These are phyloP conservation scores for Jamesozyma spencerorum DNA, from an alignment of 805 yeast species.

Conservation along the genomic window DNA sequence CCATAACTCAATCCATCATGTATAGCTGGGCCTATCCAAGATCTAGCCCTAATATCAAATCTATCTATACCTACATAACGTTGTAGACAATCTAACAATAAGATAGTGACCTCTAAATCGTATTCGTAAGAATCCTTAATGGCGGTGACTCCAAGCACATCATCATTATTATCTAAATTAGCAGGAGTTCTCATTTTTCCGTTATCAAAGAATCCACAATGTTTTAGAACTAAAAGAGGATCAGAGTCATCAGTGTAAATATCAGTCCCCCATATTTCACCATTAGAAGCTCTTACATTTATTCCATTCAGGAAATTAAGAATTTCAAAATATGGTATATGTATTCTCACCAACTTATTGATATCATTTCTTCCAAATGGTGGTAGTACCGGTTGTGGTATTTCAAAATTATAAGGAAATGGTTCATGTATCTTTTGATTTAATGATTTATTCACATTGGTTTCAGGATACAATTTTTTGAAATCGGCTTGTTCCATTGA, in stretches of 20 bases:
- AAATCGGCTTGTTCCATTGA: conserved; percentile 6
- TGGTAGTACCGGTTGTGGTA: conserved; percentile 25
- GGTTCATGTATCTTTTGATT: background rate
- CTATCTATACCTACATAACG: conserved; percentile 56
- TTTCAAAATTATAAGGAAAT: conserved; percentile 5
- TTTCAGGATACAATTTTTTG: background rate
- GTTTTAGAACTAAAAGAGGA: conserved; percentile 61
- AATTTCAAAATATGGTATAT: conserved; percentile 18
- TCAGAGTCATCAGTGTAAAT: conserved; percentile 93
- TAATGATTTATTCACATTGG: no score
- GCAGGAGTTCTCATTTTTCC: conserved; percentile 33
- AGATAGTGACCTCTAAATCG: conserved; percentile 29
- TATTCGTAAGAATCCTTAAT: conserved; percentile 14
- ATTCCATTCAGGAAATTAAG: conserved; percentile 9
- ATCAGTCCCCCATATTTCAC: conserved; percentile 83
- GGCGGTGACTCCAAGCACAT: conserved; percentile 19
- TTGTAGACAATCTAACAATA: conserved; percentile 61
- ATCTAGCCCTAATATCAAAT: conserved; percentile 63
- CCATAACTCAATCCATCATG: conserved; percentile 79
- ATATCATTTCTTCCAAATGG: conserved; percentile 12
- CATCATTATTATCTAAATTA: conserved; percentile 27
- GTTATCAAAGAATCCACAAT: conserved; percentile 51
- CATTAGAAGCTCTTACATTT: conserved; percentile 35
- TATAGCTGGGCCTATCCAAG: conserved; percentile 45
- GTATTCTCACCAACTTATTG: conserved; percentile 17